A percentile compares a stretch with the other conserved stretches of the same genome.
phyloP scores from a whole-genome alignment of 2,329 filamentous ascomycete genomes.

The Ophiostoma novo-ulmi region DNA sequence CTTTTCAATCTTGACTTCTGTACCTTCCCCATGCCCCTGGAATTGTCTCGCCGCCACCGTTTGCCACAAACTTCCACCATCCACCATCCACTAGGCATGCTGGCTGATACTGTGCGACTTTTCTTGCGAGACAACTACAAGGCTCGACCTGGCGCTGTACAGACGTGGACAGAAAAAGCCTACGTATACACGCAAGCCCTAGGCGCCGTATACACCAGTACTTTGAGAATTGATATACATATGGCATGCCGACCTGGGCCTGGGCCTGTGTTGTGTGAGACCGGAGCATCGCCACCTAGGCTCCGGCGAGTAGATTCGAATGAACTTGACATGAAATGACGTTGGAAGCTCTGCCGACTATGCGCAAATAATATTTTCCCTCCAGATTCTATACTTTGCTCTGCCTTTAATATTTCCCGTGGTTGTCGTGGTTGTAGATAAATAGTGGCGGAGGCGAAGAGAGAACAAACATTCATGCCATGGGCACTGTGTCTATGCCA shows the following conservation, averaged over 20 bases:
- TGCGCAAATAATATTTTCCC: no score
- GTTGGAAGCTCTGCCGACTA: no score
- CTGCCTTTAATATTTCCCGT: no score
- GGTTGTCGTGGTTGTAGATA: no score
- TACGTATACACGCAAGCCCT: background rate
- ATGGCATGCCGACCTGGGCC: background rate
- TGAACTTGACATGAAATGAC: no score
- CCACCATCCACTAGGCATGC: background rate
- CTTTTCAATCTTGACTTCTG: background rate
- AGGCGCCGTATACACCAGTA: background rate
- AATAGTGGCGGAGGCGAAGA: no score
- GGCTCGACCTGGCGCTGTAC: background rate
- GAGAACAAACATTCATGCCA: no score
- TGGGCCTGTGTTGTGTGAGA: background rate
- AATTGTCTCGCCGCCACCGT: background rate
- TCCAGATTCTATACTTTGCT: no score
- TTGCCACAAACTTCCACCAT: conserved; percentile 5
- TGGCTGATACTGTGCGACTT: background rate
- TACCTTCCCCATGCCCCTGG: background rate
- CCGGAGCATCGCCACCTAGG: conserved; percentile 6
- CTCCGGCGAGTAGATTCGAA: background rate
- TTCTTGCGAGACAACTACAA: background rate
- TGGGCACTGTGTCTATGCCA: background rate
- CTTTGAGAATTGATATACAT: background rate
- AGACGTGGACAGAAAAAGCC: background rate